phyloP scores from a whole-genome alignment of 345 rosid species.

The Gossypium mustelinum region DNA sequence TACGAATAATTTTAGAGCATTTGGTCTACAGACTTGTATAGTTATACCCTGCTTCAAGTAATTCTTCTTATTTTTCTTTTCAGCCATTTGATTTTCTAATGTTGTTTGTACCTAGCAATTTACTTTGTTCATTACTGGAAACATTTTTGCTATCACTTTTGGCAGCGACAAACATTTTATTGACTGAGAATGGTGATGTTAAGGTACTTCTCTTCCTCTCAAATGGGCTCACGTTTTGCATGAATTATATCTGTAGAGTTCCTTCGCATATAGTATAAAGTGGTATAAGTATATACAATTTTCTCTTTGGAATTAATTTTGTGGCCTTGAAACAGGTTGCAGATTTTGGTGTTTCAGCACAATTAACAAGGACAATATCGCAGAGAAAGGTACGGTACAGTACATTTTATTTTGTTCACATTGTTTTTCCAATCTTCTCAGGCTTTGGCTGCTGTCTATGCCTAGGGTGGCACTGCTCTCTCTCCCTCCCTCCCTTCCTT shows the following conservation, averaged over 20 bases:
- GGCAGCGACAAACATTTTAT: conserved; percentile 94
- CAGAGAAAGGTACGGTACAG: conserved; percentile 94
- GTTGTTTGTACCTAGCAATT: conserved; percentile 10
- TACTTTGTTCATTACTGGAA: conserved; percentile 27
- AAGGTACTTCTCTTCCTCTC: conserved; percentile 52
- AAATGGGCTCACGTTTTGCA: not conserved
- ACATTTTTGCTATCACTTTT: conserved; percentile 22
- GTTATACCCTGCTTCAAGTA: not conserved
- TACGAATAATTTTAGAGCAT: not conserved
- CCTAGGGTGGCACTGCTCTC: not conserved
- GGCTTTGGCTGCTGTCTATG: not conserved
- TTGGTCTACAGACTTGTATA: not conserved
- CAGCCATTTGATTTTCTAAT: not conserved
- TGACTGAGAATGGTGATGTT: conserved; percentile 95
- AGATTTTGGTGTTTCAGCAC: conserved; percentile 99
- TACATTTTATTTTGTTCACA: conserved; percentile 16
- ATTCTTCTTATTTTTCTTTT: conserved; percentile 1
- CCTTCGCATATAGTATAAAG: conserved; percentile 2
- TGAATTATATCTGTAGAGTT: conserved; percentile 16
- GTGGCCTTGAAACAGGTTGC: conserved; percentile 67
- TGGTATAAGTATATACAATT: conserved; percentile 9
- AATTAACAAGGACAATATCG: conserved; percentile 96
- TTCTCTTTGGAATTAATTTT: conserved; percentile 25
- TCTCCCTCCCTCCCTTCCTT: not conserved
- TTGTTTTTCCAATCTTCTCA: not conserved